These are phyloP conservation scores for Vitis hybrid DNA, from an alignment of 177 flowering plant genomes.

Conservation along the genomic window DNA sequence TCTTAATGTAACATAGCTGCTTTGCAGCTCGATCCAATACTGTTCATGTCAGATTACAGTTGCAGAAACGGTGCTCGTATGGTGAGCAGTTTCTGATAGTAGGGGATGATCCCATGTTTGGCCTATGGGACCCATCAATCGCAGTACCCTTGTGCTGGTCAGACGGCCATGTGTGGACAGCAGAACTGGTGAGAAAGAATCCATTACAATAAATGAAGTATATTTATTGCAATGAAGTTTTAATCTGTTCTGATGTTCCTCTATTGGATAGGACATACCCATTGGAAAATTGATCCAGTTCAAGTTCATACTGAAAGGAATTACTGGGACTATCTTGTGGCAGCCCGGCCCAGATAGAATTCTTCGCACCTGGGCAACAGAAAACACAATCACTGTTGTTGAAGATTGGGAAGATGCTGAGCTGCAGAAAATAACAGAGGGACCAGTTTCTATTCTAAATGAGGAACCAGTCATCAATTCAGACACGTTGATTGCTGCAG, in stretches of 20 bases:
- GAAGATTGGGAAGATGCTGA: constrained; percentile 67
- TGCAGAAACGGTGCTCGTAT: constrained; percentile 54
- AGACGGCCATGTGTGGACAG: constrained; percentile 61
- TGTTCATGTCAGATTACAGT: constrained; percentile 49
- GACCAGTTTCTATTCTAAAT: constrained; percentile 1
- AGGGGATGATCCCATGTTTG: constrained; percentile 61
- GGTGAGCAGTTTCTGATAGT: constrained; percentile 55
- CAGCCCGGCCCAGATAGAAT: constrained; percentile 70
- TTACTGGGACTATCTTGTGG: constrained; percentile 42
- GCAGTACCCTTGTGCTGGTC: constrained; percentile 74
- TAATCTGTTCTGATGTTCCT: background rate
- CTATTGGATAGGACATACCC: constrained; percentile 52
- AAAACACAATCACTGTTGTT: constrained; percentile 34
- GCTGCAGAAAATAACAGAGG: constrained; percentile 47
- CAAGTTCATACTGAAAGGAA: constrained; percentile 54
- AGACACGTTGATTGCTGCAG: constrained; percentile 13
- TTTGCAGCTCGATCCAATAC: constrained; percentile 36
- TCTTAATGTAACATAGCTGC: too few relatives aligned
- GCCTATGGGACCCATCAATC: constrained; percentile 52
- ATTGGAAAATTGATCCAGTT: constrained; percentile 45
- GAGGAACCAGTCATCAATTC: background rate
- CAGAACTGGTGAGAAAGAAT: constrained; percentile 48
- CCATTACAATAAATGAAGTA: background rate
- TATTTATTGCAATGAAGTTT: background rate
- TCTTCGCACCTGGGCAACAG: constrained; percentile 51